Percentiles rank a stretch among this genome's conserved stretches.
These are phyloP conservation scores for Pichia occidentalis DNA, from an alignment of 805 yeast genomes.

Conservation along the genomic window DNA sequence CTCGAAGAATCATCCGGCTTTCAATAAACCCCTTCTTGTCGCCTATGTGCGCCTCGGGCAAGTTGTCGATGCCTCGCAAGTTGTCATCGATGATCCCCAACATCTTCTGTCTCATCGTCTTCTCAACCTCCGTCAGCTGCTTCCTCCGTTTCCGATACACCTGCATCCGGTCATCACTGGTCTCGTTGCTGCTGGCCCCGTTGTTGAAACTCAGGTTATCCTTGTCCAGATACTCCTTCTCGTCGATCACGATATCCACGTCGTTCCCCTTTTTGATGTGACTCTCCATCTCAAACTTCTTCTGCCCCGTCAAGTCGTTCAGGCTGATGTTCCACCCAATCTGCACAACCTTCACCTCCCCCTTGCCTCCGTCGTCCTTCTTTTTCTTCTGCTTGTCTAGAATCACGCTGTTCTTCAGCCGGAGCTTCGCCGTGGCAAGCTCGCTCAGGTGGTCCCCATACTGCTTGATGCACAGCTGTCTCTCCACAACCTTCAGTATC, in stretches of 20 bases:
- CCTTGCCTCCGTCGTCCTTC: constrained; percentile 4
- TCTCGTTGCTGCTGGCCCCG: neutral
- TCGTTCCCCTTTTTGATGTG: constrained; percentile 39
- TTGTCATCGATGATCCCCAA: constrained; percentile 23
- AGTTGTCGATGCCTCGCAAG: constrained; percentile 22
- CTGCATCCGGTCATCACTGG: neutral
- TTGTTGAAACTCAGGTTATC: constrained; percentile 8
- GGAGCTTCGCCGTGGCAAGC: constrained; percentile 16
- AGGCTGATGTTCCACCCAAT: constrained; percentile 52
- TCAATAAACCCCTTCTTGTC: constrained; percentile 19
- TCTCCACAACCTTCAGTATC: constrained; percentile 24
- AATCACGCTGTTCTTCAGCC: constrained; percentile 14
- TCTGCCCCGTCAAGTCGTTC: constrained; percentile 47
- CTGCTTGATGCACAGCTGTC: constrained; percentile 22
- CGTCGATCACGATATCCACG: constrained; percentile 37
- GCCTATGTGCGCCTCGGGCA: constrained; percentile 19
- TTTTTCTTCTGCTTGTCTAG: constrained; percentile 12
- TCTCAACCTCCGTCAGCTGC: constrained; percentile 28
- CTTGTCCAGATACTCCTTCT: constrained; percentile 26
- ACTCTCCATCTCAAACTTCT: constrained; percentile 41
- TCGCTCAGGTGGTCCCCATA: constrained; percentile 24
- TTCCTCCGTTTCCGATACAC: neutral
- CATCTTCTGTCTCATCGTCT: constrained; percentile 29
- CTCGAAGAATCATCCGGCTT: constrained; percentile 18
- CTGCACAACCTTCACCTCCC: constrained; percentile 35